These are phyloP conservation scores for Scheffersomyces illinoinensis DNA, from an alignment of 1,139 yeast genomes.

Conservation along the genomic window DNA sequence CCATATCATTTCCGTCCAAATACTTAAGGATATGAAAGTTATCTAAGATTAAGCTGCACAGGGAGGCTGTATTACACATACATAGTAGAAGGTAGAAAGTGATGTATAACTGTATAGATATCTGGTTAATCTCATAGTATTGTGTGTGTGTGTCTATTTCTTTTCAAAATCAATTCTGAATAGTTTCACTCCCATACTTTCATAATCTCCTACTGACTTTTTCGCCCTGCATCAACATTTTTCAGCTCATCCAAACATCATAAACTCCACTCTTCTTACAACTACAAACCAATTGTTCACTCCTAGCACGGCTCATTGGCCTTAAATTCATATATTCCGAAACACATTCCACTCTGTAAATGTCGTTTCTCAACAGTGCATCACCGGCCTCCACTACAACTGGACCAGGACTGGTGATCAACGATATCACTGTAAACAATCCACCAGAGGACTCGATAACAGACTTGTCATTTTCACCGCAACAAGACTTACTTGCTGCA, in stretches of 20 bases:
- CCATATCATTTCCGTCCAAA: too few species aligned
- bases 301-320: not conserved
- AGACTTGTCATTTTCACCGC: constrained; percentile 92
- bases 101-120: too few species aligned
- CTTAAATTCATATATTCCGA: not conserved
- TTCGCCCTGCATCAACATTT: not conserved
- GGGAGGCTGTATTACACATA: too few species aligned
- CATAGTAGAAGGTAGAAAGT: too few species aligned
- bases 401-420: constrained; percentile 66
- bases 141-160: too few species aligned
- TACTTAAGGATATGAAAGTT: too few species aligned
- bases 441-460: constrained; percentile 92
- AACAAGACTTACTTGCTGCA: constrained; percentile 75
- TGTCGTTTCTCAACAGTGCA: constrained; percentile 31
- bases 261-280: not conserved
- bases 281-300: not conserved
- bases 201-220: not conserved
- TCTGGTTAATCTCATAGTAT: too few species aligned
- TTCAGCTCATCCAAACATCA: not conserved
- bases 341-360: constrained; percentile 7
- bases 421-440: constrained; percentile 75
- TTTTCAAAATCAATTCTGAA: too few species aligned
- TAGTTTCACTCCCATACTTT: not conserved
- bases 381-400: constrained; percentile 16
- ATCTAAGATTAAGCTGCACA: too few species aligned